Base-by-base conservation (phyloP, 306 rosid species). In the Begonia fuchsioides region DNA sequence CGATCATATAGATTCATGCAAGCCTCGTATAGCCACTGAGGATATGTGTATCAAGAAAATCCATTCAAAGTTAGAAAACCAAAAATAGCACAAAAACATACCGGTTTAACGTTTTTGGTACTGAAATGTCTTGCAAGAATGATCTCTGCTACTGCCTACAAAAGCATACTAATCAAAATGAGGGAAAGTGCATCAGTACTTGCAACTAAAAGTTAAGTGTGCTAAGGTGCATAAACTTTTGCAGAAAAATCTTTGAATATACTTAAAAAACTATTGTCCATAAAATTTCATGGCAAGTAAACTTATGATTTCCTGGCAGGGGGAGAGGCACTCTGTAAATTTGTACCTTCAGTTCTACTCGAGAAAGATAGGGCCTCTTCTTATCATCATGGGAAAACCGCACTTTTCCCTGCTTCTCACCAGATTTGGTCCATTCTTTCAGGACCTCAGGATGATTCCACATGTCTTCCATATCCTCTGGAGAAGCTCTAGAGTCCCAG, bases 131-230 rank as follows among this genome's bases (percentile, higher is more conserved):
- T 81, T 38, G 60, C 53, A 53, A 74, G 68, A 61, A 83, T 51
- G 51, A 83, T 81, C 47, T 81, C 88, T 17, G 95, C 95, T 46
- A 88, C 76, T 40, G 78, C 95, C 96, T 88, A 88, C 46, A 61
- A 69, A 62, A 58, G 56, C 43, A 47, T 48, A 47, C 9, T 13
- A 12, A 15, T 56, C 47, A 46, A 44, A 45, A 13, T 46, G 52
- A 15, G 17, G 14, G 35, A 26, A 6, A 26, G 7, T 26, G 45
- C 14, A 41, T 41, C 14, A n/a, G 45, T n/a, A 10, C 14, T n/a
- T 41, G 45, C 45, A 41, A 41, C 10, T n/a, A 41, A 41, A 41
- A n/a, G 45, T 41, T 10, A 41, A 13, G 1, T 41, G 45, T 41
- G 45, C 45, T 26, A 26, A 26, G n/a, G n/a, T n/a, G n/a, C n/a